phyloP scores from a whole-genome alignment of 2,329 filamentous ascomycete genomes.

The Aspergillus sp. region DNA sequence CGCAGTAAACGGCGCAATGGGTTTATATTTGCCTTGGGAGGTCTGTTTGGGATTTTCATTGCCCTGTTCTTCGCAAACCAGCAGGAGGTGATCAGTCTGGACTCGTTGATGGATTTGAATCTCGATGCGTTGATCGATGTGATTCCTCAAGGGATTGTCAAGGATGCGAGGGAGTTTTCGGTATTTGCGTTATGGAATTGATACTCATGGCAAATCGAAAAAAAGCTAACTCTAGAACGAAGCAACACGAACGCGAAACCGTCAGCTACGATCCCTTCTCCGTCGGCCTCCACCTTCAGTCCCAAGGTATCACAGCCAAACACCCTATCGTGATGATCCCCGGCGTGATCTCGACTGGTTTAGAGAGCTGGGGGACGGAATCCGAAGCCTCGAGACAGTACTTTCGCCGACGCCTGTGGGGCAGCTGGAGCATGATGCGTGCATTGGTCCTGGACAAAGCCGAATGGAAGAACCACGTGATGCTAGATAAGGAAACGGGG shows the following conservation, averaged over 20 bases:
- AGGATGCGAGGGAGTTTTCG: constrained; percentile 76
- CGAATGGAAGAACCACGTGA: constrained; percentile 90
- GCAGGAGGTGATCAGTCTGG: constrained; percentile 82
- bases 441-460: constrained; percentile 89
- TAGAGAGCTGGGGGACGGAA: constrained; percentile 93
- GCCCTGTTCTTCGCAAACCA: constrained; percentile 84
- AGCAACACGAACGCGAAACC: constrained; percentile 76
- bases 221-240: not conserved
- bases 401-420: constrained; percentile 91
- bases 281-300: constrained; percentile 72
- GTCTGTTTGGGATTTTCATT: constrained; percentile 79
- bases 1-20: constrained; percentile 64
- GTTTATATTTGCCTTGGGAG: constrained; percentile 79
- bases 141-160: constrained; percentile 74
- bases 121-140: constrained; percentile 82
- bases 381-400: constrained; percentile 70
- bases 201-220: constrained; percentile 3
- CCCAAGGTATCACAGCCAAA: constrained; percentile 70
- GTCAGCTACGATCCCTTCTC: constrained; percentile 91
- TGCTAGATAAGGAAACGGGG: constrained; percentile 87
- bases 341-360: constrained; percentile 90
- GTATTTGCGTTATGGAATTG: constrained; percentile 40
- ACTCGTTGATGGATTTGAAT: constrained; percentile 61
- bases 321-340: constrained; percentile 96
- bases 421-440: constrained; percentile 98